phyloP scores from a whole-genome alignment of 2,329 filamentous ascomycete genomes.

The Claviceps purpurea region DNA sequence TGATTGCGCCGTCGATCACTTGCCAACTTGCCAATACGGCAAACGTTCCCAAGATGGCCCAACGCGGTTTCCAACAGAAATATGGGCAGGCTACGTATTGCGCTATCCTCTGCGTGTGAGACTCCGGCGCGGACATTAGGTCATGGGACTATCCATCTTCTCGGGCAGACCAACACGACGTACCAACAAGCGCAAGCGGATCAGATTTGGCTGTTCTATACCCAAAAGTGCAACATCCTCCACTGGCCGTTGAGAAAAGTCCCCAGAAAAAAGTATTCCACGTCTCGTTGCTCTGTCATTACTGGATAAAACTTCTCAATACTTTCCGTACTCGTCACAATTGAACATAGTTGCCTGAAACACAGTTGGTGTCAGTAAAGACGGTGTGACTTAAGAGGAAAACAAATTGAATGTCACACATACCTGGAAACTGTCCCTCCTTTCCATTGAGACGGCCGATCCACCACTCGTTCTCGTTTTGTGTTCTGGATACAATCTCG shows the following conservation, averaged over 20 bases:
- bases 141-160: not conserved
- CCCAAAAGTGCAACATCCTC: not conserved
- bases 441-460: conserved; percentile 65
- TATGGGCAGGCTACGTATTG: not conserved
- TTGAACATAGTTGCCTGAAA: conserved; percentile 6
- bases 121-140: not conserved
- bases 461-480: conserved; percentile 97
- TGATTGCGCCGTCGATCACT: not conserved
- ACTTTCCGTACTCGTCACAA: not conserved
- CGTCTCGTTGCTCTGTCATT: not conserved
- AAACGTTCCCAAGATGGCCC: not conserved
- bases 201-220: not conserved
- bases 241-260: not conserved
- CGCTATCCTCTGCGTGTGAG: not conserved
- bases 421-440: conserved; percentile 91
- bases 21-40: not conserved
- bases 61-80: not conserved
- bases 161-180: not conserved
- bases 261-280: not conserved
- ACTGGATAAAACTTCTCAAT: not conserved
- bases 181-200: not conserved
- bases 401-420: conserved; percentile 14
- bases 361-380: not conserved
- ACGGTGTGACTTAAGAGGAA: not conserved
- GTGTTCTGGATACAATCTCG: conserved; percentile 71